These are phyloP conservation scores for Saccharomycopsis sp. DNA, from an alignment of 805 yeast species.

Conservation along the genomic window DNA sequence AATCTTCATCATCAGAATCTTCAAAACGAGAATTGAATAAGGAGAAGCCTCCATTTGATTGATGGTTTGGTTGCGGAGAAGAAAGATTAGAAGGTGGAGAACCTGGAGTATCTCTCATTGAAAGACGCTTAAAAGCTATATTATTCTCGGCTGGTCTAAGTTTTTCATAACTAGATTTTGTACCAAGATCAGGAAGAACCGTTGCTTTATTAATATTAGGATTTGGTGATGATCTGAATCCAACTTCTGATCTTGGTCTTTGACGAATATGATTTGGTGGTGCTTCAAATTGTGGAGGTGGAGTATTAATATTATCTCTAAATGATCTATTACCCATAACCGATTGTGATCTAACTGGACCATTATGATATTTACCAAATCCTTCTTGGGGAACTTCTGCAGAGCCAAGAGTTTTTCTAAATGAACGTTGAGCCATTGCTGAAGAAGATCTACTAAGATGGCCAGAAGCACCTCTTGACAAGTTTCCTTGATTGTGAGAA, in stretches of 20 bases:
- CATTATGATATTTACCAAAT: not conserved
- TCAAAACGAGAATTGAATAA: conserved; percentile 16
- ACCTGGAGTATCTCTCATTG: conserved; percentile 12
- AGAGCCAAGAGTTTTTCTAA: no score
- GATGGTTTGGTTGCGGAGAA: conserved; percentile 2
- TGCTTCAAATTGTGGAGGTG: not conserved
- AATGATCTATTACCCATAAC: conserved; percentile 11
- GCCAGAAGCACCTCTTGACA: not conserved
- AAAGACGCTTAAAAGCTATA: conserved; percentile 14
- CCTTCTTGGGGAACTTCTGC: no score
- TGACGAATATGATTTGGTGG: not conserved
- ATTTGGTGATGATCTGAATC: not conserved
- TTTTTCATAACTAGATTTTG: conserved; percentile 18
- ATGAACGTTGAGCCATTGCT: not conserved
- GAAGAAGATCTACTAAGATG: conserved; percentile 1
- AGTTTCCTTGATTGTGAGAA: not conserved
- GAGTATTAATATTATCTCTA: not conserved
- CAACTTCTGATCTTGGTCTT: conserved; percentile 1
- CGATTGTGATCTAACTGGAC: conserved; percentile 4
- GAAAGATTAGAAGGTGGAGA: not conserved
- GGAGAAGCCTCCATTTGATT: conserved; percentile 2
- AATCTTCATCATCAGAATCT: conserved; percentile 17
- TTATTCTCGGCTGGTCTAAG: conserved; percentile 8
- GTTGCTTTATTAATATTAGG: no score
- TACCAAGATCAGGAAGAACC: conserved; percentile 5